Base-by-base conservation (phyloP, 179 eudicot species). In the Silene coronaria region DNA sequence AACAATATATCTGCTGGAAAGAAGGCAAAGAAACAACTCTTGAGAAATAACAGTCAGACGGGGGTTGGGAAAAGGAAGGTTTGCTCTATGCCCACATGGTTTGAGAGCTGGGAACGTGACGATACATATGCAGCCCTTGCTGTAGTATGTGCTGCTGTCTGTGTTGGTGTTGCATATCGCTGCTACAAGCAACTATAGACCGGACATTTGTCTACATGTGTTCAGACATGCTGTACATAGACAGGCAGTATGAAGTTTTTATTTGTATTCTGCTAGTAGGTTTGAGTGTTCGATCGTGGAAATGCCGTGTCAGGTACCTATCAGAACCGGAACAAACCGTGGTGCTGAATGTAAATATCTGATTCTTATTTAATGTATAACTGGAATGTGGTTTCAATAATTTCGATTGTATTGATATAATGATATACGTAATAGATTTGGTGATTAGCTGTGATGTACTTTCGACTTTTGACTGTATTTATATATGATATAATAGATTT, bases 61-160 rank as follows among this genome's bases (percentile, higher is more conserved):
- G 86, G 83, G 38, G 73, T 28, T 53, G 78, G 82, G 0, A 74
- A 83, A 64, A 85, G 88, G 10, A 93, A 84, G 85, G 90, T 84
- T 23, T 89, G 89, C 70, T 78, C 88, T 6, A 87, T 85, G 90
- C 97, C 97, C 27, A 87, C 91, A 16, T 93, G 97, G 99, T 82
- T 84, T 24, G 97, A 93, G 85, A 85, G 83, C 83, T 88, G 97
- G 97, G 99, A 92, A 77, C 88, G 87, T 59, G 97, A 95, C 79
- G 99, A 95, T 82, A 85, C 92, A 23, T 95, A 89, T 77, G 96
- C 97, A 42, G 84, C 91, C 23, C 85, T 95, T 80, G 90, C 96
- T 57, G 89, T 89, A 71, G 78, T 89, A 24, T 88, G 85, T 83
- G 99, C 99, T 77, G 91, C 85, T 48, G 67, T 85, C 22, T 92